Percentiles rank a stretch among this genome's conserved stretches.
These are phyloP conservation scores for Allantophomopsis cytisporea DNA, from an alignment of 2,329 filamentous ascomycete genomes.

Conservation along the genomic window DNA sequence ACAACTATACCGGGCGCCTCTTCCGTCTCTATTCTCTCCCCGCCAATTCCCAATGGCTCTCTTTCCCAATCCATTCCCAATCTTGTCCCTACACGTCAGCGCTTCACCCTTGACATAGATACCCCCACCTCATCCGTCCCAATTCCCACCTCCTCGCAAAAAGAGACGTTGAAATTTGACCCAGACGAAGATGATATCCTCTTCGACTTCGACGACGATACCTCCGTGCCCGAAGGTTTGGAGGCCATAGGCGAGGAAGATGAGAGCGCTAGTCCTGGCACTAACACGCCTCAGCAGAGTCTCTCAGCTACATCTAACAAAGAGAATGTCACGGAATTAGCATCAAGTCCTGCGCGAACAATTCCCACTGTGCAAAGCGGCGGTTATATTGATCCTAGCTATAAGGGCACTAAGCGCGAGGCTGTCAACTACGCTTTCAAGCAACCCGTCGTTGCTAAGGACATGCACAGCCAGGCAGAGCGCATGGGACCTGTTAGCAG, in stretches of 20 bases:
- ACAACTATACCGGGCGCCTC: too few relatives aligned
- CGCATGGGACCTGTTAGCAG: constrained; percentile 32
- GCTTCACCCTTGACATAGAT: neutral
- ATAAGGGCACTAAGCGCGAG: too few relatives aligned
- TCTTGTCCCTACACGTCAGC: too few relatives aligned
- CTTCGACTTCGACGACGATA: constrained; percentile 14
- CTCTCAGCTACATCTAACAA: neutral
- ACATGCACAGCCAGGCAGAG: constrained; percentile 32
- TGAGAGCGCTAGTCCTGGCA: neutral
- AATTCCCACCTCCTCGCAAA: neutral
- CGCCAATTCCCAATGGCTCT: too few relatives aligned
- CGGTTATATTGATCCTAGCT: too few relatives aligned
- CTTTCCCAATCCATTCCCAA: too few relatives aligned
- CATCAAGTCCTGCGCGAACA: neutral
- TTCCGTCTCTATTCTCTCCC: too few relatives aligned
- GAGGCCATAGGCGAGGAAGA: constrained; percentile 1
- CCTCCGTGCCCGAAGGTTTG: constrained; percentile 3
- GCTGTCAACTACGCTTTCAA: constrained; percentile 26
- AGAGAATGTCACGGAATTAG: neutral
- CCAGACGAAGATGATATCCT: constrained; percentile 12
- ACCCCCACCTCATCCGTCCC: neutral
- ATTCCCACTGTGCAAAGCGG: neutral
- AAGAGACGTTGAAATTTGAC: neutral
- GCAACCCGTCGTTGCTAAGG: constrained; percentile 35
- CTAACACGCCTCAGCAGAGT: neutral